phyloP scores from a whole-genome alignment of 225 moss, liverwort and hornwort genomes.

The Climacium dendroides region DNA sequence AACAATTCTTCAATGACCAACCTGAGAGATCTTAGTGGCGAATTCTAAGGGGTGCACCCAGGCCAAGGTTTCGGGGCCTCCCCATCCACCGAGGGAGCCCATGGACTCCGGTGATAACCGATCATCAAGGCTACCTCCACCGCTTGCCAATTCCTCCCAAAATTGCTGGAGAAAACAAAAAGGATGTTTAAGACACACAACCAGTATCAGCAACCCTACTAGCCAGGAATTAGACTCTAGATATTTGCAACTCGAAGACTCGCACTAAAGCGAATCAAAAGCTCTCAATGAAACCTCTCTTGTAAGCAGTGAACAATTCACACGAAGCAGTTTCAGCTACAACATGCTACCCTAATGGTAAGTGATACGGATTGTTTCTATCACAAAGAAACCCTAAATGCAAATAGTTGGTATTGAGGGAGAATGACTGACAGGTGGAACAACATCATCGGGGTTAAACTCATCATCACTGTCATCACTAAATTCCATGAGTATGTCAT shows the following conservation, averaged over 20 bases:
- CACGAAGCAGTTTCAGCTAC: background rate
- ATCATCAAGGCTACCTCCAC: conserved; percentile 33
- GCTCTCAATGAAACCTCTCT: background rate
- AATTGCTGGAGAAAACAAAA: conserved; percentile 27
- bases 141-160: conserved; percentile 64
- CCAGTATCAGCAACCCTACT: background rate
- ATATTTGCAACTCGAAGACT: background rate
- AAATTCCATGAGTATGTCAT: conserved; percentile 35
- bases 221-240: background rate
- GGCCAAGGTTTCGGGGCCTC: conserved; percentile 63
- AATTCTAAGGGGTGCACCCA: conserved; percentile 98
- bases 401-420: background rate
- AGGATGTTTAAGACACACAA: background rate
- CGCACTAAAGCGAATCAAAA: background rate
- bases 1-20: conserved; percentile 23
- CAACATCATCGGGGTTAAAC: conserved; percentile 30
- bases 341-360: background rate
- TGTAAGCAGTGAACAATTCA: background rate
- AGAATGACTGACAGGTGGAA: conserved; percentile 27
- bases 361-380: background rate
- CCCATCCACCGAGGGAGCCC: conserved; percentile 87
- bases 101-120: conserved; percentile 60
- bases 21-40: conserved; percentile 81
- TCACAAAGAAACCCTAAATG: background rate
- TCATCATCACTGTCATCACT: conserved; percentile 71